Evolutionary conservation across 2,329 filamentous ascomycete genomes (phyloP).

Genomic region (Botryotinia narcissicola): DNA sequence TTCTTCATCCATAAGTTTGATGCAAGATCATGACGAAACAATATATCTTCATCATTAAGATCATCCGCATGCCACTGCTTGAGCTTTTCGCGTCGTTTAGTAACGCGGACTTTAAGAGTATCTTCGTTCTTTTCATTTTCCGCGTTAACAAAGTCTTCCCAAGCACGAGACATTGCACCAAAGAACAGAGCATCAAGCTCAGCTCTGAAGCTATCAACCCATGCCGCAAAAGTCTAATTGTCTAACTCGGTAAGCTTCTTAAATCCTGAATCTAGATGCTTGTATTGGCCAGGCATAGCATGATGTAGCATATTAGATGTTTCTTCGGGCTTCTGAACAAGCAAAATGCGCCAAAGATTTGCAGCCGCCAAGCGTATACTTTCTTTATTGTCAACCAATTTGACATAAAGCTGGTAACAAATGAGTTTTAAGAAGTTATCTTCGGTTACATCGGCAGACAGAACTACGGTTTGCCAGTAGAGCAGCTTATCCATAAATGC

Average conservation of each 20-base stretch:
- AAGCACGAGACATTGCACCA: constrained; percentile 73
- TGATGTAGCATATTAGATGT: constrained; percentile 71
- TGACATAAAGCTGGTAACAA: constrained; percentile 90
- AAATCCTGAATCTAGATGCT: constrained; percentile 71
- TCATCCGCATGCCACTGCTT: constrained; percentile 75
- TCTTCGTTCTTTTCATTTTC: constrained; percentile 83
- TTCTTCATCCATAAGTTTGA: constrained; percentile 93
- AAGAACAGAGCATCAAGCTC: constrained; percentile 83
- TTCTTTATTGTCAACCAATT: constrained; percentile 69
- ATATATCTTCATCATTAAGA: constrained; percentile 64
- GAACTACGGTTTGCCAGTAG: constrained; percentile 92
- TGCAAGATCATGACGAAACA: constrained; percentile 79
- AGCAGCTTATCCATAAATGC: constrained; percentile 79
- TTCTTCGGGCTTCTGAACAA: constrained; percentile 90
- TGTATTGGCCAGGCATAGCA: constrained; percentile 67
- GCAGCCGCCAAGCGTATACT: constrained; percentile 73
- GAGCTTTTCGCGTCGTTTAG: constrained; percentile 77
- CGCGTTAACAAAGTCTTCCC: constrained; percentile 80
- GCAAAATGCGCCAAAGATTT: constrained; percentile 83
- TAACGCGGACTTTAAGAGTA: constrained; percentile 65
- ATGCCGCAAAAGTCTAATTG: constrained; percentile 80
- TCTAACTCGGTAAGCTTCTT: constrained; percentile 83
- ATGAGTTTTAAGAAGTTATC: constrained; percentile 81
- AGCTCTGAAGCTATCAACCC: constrained; percentile 79
- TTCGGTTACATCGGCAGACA: constrained; percentile 74